phyloP scores from a whole-genome alignment of 2,329 filamentous ascomycete genomes.

The Coniella vitis region DNA sequence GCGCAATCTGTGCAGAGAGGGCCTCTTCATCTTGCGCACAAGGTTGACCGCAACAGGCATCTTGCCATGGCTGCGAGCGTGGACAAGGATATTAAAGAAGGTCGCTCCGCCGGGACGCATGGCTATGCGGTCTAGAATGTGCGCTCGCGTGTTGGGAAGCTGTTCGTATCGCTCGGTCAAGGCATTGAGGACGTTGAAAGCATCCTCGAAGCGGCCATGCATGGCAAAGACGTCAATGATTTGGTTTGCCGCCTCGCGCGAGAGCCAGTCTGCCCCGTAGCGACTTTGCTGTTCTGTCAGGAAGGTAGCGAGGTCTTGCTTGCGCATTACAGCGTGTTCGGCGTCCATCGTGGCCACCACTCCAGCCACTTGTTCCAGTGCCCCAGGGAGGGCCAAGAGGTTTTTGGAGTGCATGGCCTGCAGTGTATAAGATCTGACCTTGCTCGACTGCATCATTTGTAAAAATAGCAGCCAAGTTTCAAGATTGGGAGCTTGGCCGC shows the following conservation, averaged over 20 bases:
- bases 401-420: slow-evolving; percentile 39
- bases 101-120: slow-evolving; percentile 24
- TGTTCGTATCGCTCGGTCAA: slow-evolving; percentile 20
- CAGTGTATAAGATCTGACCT: slow-evolving; percentile 40
- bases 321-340: slow-evolving; percentile 32
- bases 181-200: slow-evolving; percentile 25
- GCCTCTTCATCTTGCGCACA: slow-evolving; percentile 21
- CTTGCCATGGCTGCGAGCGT: slow-evolving; percentile 22
- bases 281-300: slow-evolving; percentile 32
- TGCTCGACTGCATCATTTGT: slow-evolving; percentile 51
- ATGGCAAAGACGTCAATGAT: slow-evolving; percentile 37
- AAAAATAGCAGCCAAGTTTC: slow-evolving; percentile 44
- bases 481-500: slow-evolving; percentile 34
- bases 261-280: slow-evolving; percentile 42
- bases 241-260: slow-evolving; percentile 27
- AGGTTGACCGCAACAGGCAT: slow-evolving; percentile 19
- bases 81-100: slow-evolving; percentile 28
- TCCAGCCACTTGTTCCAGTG: slow-evolving; percentile 31
- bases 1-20: slow-evolving; percentile 11
- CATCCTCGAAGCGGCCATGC: slow-evolving; percentile 28
- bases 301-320: slow-evolving; percentile 30
- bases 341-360: slow-evolving; percentile 38
- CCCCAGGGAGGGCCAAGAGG: slow-evolving; percentile 32
- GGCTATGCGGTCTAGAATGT: slow-evolving; percentile 3
- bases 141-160: not conserved